Percentiles rank a stretch among this genome's conserved stretches.
phyloP scores from a whole-genome alignment of 768 basidiomycete species.

The Termitomyces sp. region DNA sequence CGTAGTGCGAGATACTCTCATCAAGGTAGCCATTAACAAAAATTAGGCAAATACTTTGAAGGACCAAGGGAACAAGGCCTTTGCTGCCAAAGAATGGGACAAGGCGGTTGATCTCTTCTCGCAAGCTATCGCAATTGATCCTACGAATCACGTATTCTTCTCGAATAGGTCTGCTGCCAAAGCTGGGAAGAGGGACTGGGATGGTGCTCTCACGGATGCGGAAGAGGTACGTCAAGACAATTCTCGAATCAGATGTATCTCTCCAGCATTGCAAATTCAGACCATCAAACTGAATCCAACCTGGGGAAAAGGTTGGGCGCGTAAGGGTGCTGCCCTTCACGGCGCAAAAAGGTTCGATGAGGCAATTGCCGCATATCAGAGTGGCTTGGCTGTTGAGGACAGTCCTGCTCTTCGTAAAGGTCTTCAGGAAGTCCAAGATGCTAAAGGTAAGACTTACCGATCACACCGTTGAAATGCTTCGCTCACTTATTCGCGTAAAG shows the following conservation, averaged over 20 bases:
- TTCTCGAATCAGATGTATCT: slow-evolving; percentile 7
- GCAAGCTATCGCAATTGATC: slow-evolving; percentile 78
- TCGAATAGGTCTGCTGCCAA: slow-evolving; percentile 92
- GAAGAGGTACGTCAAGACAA: slow-evolving; percentile 59
- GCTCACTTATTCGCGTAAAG: slow-evolving; percentile 1
- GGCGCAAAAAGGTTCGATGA: slow-evolving; percentile 75
- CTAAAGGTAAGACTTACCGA: slow-evolving; percentile 49
- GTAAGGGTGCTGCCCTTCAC: slow-evolving; percentile 92
- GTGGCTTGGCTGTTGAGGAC: slow-evolving; percentile 77
- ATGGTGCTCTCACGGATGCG: slow-evolving; percentile 77
- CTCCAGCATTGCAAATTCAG: slow-evolving; percentile 30
- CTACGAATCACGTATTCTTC: slow-evolving; percentile 81
- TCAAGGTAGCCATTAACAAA: background rate
- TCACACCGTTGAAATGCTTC: background rate
- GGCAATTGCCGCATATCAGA: slow-evolving; percentile 79
- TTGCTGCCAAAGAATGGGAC: slow-evolving; percentile 89
- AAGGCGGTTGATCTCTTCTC: slow-evolving; percentile 79
- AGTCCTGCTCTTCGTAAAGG: slow-evolving; percentile 82
- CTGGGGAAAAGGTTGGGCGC: slow-evolving; percentile 88
- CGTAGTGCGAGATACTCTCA: slow-evolving; percentile 11
- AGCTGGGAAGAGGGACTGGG: slow-evolving; percentile 78
- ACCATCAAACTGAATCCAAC: slow-evolving; percentile 72
- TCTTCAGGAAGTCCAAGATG: slow-evolving; percentile 81
- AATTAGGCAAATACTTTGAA: slow-evolving; percentile 58
- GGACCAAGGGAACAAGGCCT: slow-evolving; percentile 93